Conservation (phyloP, 495 filamentous ascomycete genomes). For the Daldinia caldariorum region DNA sequence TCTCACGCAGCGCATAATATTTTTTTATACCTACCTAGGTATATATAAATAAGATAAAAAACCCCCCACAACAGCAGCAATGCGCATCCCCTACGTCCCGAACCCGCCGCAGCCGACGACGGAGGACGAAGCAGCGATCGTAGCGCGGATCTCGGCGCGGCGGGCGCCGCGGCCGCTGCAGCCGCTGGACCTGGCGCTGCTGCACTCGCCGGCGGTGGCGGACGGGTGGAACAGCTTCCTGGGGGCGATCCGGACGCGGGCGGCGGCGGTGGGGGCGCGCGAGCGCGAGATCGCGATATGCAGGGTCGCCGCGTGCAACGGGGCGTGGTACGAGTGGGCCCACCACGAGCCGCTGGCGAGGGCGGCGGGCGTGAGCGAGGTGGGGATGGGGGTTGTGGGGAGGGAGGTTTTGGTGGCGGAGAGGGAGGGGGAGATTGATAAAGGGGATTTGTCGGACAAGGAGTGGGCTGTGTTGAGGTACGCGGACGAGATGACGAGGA, state of each 20-base stretch:
- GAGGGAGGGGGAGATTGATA: slow-evolving; percentile 18
- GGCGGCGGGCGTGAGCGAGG: slow-evolving; percentile 60
- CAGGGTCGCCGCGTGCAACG: slow-evolving; percentile 76
- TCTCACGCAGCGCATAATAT: no score
- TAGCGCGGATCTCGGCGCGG: slow-evolving; percentile 69
- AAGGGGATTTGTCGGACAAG: slow-evolving; percentile 58
- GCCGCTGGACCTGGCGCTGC: slow-evolving; percentile 74
- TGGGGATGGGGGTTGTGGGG: slow-evolving; percentile 52
- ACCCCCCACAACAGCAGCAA: no score
- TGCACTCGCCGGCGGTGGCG: slow-evolving; percentile 76
- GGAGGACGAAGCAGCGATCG: slow-evolving; percentile 63
- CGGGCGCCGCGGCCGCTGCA: slow-evolving; percentile 71
- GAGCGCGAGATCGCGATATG: slow-evolving; percentile 78
- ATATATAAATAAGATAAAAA: no score
- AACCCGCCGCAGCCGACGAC: slow-evolving; percentile 63
- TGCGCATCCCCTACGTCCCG: slow-evolving; percentile 77
- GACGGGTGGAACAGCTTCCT: slow-evolving; percentile 86
- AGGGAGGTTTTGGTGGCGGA: slow-evolving; percentile 11
- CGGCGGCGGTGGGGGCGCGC: slow-evolving; percentile 63
- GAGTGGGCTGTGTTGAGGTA: slow-evolving; percentile 75
- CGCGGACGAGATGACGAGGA: slow-evolving; percentile 79
- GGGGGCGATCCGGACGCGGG: slow-evolving; percentile 74
- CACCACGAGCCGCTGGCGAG: slow-evolving; percentile 73
- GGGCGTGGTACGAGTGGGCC: slow-evolving; percentile 81
- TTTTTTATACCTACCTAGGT: no score